Percentiles rank a stretch among this genome's conserved stretches.
Conservation (phyloP, 257 asterid species). For the Ophiorrhiza pumila region DNA sequence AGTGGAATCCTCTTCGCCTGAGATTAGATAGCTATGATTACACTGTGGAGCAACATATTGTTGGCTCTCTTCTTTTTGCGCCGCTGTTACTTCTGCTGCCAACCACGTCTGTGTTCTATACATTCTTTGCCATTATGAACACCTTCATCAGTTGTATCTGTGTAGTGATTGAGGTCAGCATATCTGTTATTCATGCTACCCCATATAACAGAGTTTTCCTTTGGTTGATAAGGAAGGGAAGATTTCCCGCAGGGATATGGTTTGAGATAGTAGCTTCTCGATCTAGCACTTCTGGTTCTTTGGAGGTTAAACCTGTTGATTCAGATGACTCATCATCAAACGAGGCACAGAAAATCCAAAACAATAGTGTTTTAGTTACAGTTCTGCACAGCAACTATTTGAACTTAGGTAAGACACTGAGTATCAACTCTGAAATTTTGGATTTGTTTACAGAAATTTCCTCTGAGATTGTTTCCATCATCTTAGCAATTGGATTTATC, state of each 20-base stretch:
- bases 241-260: conserved; percentile 91
- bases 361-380: conserved; percentile 46
- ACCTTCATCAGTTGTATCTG: conserved; percentile 56
- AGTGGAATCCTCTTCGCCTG: conserved; percentile 87
- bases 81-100: conserved; percentile 87
- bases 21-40: conserved; percentile 91
- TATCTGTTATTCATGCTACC: conserved; percentile 70
- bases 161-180: conserved; percentile 43
- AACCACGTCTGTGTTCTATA: conserved; percentile 84
- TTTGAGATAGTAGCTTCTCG: conserved; percentile 48
- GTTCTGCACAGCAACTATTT: conserved; percentile 73
- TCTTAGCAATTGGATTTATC: neutral
- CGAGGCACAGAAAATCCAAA: conserved; percentile 20
- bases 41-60: conserved; percentile 86
- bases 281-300: conserved; percentile 17
- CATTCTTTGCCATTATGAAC: conserved; percentile 81
- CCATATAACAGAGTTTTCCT: conserved; percentile 66
- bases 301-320: conserved; percentile 23
- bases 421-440: neutral
- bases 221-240: conserved; percentile 64
- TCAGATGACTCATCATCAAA: conserved; percentile 22
- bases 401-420: conserved; percentile 51
- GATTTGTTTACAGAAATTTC: neutral
- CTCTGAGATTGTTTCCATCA: neutral
- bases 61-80: conserved; percentile 90